Percentiles rank a stretch among this genome's conserved stretches.
Conservation (phyloP, 441 rosid genomes). For the Mallotus repandus region DNA sequence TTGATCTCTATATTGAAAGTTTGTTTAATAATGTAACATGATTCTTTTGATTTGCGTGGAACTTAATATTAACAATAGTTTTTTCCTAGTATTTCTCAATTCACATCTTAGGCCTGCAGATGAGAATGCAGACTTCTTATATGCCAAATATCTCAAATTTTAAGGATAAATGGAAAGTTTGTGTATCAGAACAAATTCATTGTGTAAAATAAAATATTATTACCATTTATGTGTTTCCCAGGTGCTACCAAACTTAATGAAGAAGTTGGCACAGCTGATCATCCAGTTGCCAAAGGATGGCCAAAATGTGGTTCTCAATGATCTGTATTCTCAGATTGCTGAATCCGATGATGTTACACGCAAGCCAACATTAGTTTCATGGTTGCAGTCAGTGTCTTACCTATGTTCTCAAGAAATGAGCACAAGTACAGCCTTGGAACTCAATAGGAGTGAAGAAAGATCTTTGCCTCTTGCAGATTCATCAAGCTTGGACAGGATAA, state of each 20-base stretch:
- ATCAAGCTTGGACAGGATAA: slow-evolving; percentile 29
- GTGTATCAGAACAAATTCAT: background rate
- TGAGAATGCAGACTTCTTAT: background rate
- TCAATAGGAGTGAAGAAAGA: slow-evolving; percentile 23
- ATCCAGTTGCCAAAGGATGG: slow-evolving; percentile 64
- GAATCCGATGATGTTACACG: slow-evolving; percentile 94
- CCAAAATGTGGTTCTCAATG: slow-evolving; percentile 34
- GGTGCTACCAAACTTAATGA: slow-evolving; percentile 61
- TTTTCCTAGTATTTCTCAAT: background rate
- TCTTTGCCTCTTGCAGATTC: slow-evolving; percentile 26
- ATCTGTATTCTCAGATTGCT: slow-evolving; percentile 52
- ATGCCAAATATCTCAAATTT: background rate
- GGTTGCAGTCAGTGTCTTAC: slow-evolving; percentile 90
- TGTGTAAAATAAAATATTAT: slow-evolving; percentile 3
- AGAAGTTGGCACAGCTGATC: slow-evolving; percentile 59
- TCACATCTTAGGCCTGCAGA: background rate
- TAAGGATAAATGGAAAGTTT: background rate
- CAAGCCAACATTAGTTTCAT: slow-evolving; percentile 81
- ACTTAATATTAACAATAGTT: background rate
- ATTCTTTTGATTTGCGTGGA: background rate
- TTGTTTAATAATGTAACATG: background rate
- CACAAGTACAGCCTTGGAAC: slow-evolving; percentile 27
- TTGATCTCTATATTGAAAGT: slow-evolving; percentile 9
- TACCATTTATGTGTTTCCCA: slow-evolving; percentile 20
- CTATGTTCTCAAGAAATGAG: slow-evolving; percentile 48